Percentiles rank a stretch among this genome's conserved stretches.
These are phyloP conservation scores for Verticillium longisporum DNA, from an alignment of 2,329 filamentous ascomycete species.

Conservation along the genomic window DNA sequence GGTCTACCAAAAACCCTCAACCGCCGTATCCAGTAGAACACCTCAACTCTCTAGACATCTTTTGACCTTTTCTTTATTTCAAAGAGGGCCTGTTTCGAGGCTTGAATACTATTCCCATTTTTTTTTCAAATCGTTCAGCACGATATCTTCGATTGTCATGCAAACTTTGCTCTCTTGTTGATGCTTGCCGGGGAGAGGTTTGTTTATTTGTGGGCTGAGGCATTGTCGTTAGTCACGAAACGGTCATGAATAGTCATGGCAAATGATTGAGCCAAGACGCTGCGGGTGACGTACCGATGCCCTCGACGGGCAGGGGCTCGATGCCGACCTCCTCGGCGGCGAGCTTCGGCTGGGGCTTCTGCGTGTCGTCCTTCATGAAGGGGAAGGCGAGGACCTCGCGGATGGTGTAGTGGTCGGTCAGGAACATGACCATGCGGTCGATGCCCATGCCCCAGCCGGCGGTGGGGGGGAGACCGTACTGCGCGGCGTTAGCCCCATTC, in stretches of 20 bases:
- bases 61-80: neutral
- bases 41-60: slow-evolving; percentile 6
- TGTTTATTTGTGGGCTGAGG: slow-evolving; percentile 13
- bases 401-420: slow-evolving; percentile 87
- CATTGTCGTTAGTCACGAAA: neutral
- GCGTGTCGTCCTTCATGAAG: slow-evolving; percentile 86
- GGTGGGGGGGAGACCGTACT: slow-evolving; percentile 81
- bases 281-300: slow-evolving; percentile 27
- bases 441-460: slow-evolving; percentile 97
- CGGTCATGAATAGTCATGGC: neutral
- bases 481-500: neutral
- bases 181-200: neutral
- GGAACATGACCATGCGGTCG: slow-evolving; percentile 89
- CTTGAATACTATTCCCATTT: neutral
- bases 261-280: neutral
- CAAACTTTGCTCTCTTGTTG: neutral
- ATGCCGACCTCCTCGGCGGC: slow-evolving; percentile 59
- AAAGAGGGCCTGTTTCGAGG: neutral
- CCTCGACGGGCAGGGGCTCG: slow-evolving; percentile 52
- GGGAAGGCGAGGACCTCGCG: slow-evolving; percentile 96
- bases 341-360: slow-evolving; percentile 35
- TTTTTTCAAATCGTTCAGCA: neutral
- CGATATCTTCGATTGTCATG: neutral
- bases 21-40: slow-evolving; percentile 2
- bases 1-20: neutral